Conservation (phyloP, 768 basidiomycete species). For the Phylloporus sp. region DNA sequence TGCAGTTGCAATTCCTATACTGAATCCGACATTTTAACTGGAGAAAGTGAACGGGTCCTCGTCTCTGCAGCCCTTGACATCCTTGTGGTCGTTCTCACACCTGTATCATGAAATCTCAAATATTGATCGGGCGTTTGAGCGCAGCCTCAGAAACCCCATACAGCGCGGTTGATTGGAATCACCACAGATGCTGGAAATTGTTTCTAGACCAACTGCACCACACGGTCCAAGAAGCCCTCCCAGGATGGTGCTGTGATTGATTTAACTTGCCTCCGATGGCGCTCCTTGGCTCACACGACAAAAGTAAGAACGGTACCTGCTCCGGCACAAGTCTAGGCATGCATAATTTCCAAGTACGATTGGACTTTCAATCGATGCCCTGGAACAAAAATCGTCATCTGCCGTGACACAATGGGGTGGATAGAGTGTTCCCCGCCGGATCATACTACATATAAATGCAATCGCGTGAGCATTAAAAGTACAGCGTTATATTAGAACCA, state of each 20-base stretch:
- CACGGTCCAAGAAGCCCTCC: background rate
- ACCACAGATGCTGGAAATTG: background rate
- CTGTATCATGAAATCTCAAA: slow-evolving; percentile 2
- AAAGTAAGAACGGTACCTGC: background rate
- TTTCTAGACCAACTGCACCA: background rate
- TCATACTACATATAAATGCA: slow-evolving; percentile 5
- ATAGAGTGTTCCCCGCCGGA: background rate
- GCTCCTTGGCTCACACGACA: background rate
- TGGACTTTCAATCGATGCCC: too few relatives aligned
- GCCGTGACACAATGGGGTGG: background rate
- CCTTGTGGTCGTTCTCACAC: background rate
- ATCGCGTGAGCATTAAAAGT: slow-evolving; percentile 6
- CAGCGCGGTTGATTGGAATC: background rate
- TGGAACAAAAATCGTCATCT: background rate
- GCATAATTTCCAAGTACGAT: background rate
- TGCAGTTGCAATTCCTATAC: background rate
- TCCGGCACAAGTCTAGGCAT: background rate
- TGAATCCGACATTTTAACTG: too few relatives aligned
- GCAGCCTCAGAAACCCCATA: background rate
- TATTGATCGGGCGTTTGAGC: background rate
- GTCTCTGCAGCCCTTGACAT: background rate
- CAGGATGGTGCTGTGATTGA: background rate
- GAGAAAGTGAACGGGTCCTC: too few relatives aligned
- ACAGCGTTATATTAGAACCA: slow-evolving; percentile 9
- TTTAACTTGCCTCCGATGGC: background rate